Evolutionary conservation across 768 basidiomycete species (phyloP), one percentile per base, ranked within the genome.

Genomic region (Fibroporia radiculosa): DNA sequence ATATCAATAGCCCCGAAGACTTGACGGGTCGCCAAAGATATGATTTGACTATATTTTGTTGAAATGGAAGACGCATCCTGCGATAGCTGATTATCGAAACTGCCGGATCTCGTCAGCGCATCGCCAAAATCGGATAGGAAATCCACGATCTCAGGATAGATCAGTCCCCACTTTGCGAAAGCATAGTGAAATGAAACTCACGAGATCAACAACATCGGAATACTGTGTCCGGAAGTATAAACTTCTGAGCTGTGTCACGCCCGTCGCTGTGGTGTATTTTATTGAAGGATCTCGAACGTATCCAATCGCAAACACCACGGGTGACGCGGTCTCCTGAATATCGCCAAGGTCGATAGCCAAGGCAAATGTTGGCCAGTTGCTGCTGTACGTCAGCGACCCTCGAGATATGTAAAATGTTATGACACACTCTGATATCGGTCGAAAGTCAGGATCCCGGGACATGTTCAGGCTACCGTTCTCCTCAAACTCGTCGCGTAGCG

Each of bases 241-340:
- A n/a, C 45, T 39, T 1, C 53, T 45, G 6, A 38, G 23, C 22
- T 57, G 38, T 1, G 25, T 16, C 6, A 16, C 22, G 12, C 52
- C 51, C 8, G 22, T 27, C 2, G n/a, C n/a, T n/a, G 54, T 20
- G 0, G 44, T 53, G 28, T 56, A 62, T 20, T 40, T 33, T 36
- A 60, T 46, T 0, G 51, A 48, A 4, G 57, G 58, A 32, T 64
- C 55, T 7, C 58, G 48, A 2, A 56, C 47, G 37, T 54, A 54
- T 8, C 62, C 62, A 10, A 64, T 45, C 0, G 56, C 47, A 57
- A 58, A 62, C 2, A 59, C 53, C 7, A 58, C 45, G 0, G 62
- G 54, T 1, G 20, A 27, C 6, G 44, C 29, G 0, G 54, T 55
- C 14, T 36, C 34, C 12, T 31, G 27, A 19, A 61, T 53, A 6